Percentiles rank a stretch among this genome's conserved stretches.
Conservation (phyloP, 2,329 filamentous ascomycete genomes). For the Herpotrichia juniperi region DNA sequence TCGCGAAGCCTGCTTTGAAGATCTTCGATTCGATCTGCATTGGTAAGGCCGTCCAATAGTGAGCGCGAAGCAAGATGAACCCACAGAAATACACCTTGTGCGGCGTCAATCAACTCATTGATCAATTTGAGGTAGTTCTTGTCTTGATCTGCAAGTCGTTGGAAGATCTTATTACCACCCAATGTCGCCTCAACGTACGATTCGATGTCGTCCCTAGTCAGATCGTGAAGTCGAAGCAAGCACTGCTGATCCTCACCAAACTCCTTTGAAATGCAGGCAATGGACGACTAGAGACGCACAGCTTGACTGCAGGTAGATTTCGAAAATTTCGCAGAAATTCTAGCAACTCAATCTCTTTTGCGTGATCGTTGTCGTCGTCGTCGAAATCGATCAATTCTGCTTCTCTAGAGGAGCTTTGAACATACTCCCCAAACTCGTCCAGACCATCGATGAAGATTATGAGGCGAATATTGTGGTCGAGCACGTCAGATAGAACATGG, state of each 20-base stretch:
- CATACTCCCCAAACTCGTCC: conserved; percentile 12
- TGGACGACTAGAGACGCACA: conserved; percentile 18
- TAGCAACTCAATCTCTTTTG: conserved; percentile 4
- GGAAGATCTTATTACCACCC: neutral
- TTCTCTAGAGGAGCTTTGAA: neutral
- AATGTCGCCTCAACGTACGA: neutral
- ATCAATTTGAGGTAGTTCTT: conserved; percentile 3
- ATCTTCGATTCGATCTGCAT: conserved; percentile 2
- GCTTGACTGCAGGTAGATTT: neutral
- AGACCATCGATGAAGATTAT: conserved; percentile 16
- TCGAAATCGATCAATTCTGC: conserved; percentile 6
- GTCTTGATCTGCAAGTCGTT: neutral
- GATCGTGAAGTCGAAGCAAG: conserved; percentile 1
- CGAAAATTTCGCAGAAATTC: conserved; percentile 1
- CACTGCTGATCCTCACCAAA: neutral
- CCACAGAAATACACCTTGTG: conserved; percentile 13
- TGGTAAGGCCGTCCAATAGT: conserved; percentile 1
- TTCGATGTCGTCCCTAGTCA: conserved; percentile 7
- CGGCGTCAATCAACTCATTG: conserved; percentile 2
- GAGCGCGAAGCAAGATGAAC: conserved; percentile 8
- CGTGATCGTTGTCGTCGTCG: no score
- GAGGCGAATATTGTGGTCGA: neutral
- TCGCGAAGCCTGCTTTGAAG: neutral
- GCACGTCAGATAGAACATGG: neutral
- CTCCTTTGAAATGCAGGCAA: conserved; percentile 3